These are phyloP conservation scores for Clausena lansium DNA, from an alignment of 345 rosid genomes.

Conservation along the genomic window DNA sequence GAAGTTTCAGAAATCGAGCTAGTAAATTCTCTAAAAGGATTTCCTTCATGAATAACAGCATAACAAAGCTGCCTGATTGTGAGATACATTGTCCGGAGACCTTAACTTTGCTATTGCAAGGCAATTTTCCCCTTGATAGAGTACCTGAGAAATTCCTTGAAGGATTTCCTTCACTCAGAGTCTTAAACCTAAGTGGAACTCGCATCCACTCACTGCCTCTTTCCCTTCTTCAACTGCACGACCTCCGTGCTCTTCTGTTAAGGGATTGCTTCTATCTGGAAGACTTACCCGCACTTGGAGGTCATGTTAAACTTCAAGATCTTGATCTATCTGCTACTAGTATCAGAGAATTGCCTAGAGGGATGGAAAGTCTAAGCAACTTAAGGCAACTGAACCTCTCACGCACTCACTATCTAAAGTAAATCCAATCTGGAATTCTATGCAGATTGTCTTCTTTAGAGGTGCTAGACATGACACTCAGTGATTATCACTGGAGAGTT, in stretches of 20 bases:
- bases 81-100: slow-evolving; percentile 22
- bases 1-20: slow-evolving; percentile 24
- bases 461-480: slow-evolving; percentile 41
- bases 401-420: slow-evolving; percentile 35
- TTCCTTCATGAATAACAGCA: slow-evolving; percentile 43
- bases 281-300: slow-evolving; percentile 31
- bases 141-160: slow-evolving; percentile 26
- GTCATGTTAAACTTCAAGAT: slow-evolving; percentile 32
- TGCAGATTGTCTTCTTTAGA: slow-evolving; percentile 32
- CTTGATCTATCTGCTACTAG: slow-evolving; percentile 42
- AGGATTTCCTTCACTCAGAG: slow-evolving; percentile 30
- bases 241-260: slow-evolving; percentile 37
- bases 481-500: slow-evolving; percentile 36
- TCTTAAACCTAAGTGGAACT: slow-evolving; percentile 36
- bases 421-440: slow-evolving; percentile 30
- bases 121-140: slow-evolving; percentile 25
- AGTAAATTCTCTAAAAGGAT: slow-evolving; percentile 28
- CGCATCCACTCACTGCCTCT: slow-evolving; percentile 28
- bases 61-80: slow-evolving; percentile 21
- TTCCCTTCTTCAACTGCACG: slow-evolving; percentile 25
- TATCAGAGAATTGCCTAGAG: slow-evolving; percentile 31
- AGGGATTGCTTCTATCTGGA: slow-evolving; percentile 32
- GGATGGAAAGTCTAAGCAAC: slow-evolving; percentile 26
- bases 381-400: slow-evolving; percentile 36
- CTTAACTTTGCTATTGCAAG: slow-evolving; percentile 34